Base-by-base conservation (phyloP, 2,329 filamentous ascomycete species). In the Talaromyces islandicus region DNA sequence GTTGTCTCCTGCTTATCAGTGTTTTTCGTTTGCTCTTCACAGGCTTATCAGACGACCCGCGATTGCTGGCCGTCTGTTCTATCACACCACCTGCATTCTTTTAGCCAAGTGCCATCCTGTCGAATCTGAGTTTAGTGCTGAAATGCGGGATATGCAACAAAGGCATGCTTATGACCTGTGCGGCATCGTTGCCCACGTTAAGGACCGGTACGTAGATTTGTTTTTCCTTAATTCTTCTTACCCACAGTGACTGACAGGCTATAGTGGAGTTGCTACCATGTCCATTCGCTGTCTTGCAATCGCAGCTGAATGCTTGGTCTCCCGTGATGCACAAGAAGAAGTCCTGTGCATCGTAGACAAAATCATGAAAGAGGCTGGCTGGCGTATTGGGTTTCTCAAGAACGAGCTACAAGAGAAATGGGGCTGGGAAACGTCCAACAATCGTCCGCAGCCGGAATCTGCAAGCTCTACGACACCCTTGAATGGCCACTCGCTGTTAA, bases 121-220 rank as follows among this genome's bases (percentile, higher is more conserved):
- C 41, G 79, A 83, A 11, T 77, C 82, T 7, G 81, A 85, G 41
- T 78, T 79, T 19, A 80, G 81, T 2, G 79, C 85, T 4, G 88
- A 91, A 62, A 90, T 93, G 84, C 84, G 83, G 53, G 80, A 83
- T 4, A 82, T 89, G 69, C 87, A 89, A 66, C 80, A 88, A 54
- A 84, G 85, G 63, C 91, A 97, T 70, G 88, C 91, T 0, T 88
- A 89, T 65, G 88, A 92, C 70, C 88, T 96, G 25, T 97, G 92
- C 70, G 93, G 93, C 14, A 95, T 97, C 63, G 87, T 90, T 25
- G 90, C 91, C 2, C 91, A 96, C 70, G 86, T 88, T 56, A 90
- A 92, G 68, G 91, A 96, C 70, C 82, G 85, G 80, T 83, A 70
- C 17, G 43, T 46, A 19, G 7, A 14, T 66, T 76, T 70, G 9